Evolutionary conservation across 2,329 filamentous ascomycete species (phyloP).

Genomic region (Paramyrothecium sp.): DNA sequence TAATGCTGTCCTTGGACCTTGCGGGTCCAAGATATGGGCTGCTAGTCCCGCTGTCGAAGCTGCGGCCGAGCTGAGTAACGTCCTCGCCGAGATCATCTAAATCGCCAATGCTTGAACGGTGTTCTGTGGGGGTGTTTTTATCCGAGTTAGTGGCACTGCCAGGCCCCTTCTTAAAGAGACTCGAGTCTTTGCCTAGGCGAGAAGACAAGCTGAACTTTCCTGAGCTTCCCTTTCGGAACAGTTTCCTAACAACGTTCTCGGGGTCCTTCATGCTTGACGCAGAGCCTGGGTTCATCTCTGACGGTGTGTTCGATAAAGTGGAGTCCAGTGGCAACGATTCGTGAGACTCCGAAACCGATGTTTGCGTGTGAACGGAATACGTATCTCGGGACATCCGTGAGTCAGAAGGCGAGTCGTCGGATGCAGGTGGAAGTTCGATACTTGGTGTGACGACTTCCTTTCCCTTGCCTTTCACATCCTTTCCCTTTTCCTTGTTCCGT

Average conservation of each 20-base stretch:
- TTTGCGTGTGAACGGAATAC: constrained; percentile 55
- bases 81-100: constrained; percentile 52
- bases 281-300: constrained; percentile 45
- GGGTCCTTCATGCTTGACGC: constrained; percentile 44
- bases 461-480: constrained; percentile 35
- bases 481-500: constrained; percentile 26
- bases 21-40: constrained; percentile 55
- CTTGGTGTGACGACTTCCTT: constrained; percentile 34
- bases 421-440: constrained; percentile 32
- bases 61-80: constrained; percentile 40
- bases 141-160: constrained; percentile 58
- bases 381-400: constrained; percentile 56
- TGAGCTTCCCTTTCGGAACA: constrained; percentile 65
- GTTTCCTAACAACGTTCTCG: constrained; percentile 58
- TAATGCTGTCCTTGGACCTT: constrained; percentile 40
- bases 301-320: constrained; percentile 54
- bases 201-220: constrained; percentile 64
- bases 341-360: constrained; percentile 59
- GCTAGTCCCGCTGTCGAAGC: constrained; percentile 55
- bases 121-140: constrained; percentile 51
- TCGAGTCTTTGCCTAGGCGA: constrained; percentile 51
- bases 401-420: constrained; percentile 50
- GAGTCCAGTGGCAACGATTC: constrained; percentile 57
- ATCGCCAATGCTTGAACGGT: constrained; percentile 57
- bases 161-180: constrained; percentile 58